phyloP scores from a whole-genome alignment of 2,329 filamentous ascomycete genomes.

The Trichoderma pleuroti region DNA sequence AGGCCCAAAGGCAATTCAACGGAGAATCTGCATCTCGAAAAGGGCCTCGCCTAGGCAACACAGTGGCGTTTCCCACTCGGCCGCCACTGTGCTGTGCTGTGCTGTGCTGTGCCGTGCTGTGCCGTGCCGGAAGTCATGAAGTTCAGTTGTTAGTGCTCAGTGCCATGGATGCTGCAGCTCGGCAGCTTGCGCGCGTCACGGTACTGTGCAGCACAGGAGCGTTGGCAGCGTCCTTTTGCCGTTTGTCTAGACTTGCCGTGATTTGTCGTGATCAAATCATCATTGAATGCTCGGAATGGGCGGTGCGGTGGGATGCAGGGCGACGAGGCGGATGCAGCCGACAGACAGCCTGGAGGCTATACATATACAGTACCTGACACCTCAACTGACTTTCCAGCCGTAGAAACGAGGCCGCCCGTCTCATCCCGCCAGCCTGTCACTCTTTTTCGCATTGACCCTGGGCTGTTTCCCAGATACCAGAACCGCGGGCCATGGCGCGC shows the following conservation, averaged over 20 bases:
- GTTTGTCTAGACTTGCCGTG: not conserved
- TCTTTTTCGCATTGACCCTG: not conserved
- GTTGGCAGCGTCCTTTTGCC: not conserved
- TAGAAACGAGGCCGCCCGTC: not conserved
- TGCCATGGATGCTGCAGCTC: not conserved
- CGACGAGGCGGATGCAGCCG: not conserved
- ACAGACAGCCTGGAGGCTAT: not conserved
- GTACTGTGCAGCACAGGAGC: not conserved
- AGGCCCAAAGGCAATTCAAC: not conserved
- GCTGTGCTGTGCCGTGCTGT: too few relatives aligned
- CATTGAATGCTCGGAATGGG: not conserved
- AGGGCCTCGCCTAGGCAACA: not conserved
- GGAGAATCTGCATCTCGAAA: slow-evolving; percentile 1
- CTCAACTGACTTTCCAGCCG: not conserved
- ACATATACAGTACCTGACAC: not conserved
- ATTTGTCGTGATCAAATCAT: not conserved
- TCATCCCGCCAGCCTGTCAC: not conserved
- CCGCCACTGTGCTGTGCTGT: not conserved
- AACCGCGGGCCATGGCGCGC: slow-evolving; percentile 1
- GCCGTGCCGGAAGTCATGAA: not conserved
- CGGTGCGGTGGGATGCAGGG: too few relatives aligned
- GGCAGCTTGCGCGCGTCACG: slow-evolving; percentile 1
- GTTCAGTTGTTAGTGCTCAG: not conserved
- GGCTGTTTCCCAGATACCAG: slow-evolving; percentile 9
- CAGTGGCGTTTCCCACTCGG: not conserved